Base-by-base conservation (phyloP, 495 filamentous ascomycete genomes). In the Hypoxylon lenormandii region DNA sequence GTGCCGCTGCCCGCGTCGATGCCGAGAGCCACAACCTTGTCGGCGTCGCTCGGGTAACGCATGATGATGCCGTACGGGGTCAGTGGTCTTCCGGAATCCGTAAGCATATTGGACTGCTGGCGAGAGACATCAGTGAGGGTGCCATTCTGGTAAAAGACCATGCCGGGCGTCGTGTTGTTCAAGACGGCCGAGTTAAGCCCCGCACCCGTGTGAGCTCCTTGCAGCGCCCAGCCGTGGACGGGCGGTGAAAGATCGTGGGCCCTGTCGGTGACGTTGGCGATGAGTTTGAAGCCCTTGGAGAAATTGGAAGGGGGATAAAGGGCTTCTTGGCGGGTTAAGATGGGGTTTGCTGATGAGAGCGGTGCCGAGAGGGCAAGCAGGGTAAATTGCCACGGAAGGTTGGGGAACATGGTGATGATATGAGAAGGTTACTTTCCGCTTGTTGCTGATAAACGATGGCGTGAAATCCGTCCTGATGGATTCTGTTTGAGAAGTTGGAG, bases 101-200 rank as follows among this genome's bases (percentile, higher is more conserved):
- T 76, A 43, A 80, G 63, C 45, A 79, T 60, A 22, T 64, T 67
- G 22, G 68, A 63, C 11, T 30, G 28, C 6, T 61, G 49, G 15
- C 15, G 62, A 12, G 61, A 57, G 10, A 71, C 38, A 10, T 77
- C 68, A 12, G 38, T 45, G 21, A 69, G 56, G 23, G 79, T 80
- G 58, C 78, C 78, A 64, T 79, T 79, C 18, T 75, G 65, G 72
- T 78, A 78, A 49, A 78, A 80, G 54, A 78, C 61, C 21, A 64
- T 70, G 12, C 61, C 74, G 4, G 60, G 36, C 4, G 58, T 64
- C 28, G 68, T 58, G n/a, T 54, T 36, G 57, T 70, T 64, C 36
- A 78, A 60, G 13, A 76, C 71, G 11, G 74, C 76, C 7, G 64
- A 69, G 69, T 74, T 75, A 11, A 65, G 37, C 12, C 66, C 73